Base-by-base conservation (phyloP, 768 basidiomycete genomes). In the Auricularia cornea region DNA sequence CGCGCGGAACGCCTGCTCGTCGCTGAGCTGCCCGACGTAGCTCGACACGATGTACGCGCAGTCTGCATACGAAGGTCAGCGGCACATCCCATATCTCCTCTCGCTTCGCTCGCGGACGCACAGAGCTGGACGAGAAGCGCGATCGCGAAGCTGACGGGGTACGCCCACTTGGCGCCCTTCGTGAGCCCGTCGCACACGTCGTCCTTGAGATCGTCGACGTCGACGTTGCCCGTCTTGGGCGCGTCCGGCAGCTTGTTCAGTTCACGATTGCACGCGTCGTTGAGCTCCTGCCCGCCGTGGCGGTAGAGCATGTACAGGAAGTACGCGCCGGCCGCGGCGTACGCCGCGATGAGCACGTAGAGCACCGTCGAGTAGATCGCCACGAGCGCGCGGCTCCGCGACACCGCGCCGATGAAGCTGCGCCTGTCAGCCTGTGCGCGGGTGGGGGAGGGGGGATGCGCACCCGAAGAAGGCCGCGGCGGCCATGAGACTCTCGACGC, bases 331-430 rank as follows among this genome's bases (percentile, higher is more conserved):
- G 82, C 78, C 31, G 73, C 76, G 70, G 85, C 63, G 70, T 84
- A 85, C 76, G 85, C 63, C 66, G 83, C 44, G 69, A 86, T 80
- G 73, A 87, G 83, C 66, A 79, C 65, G 74, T 84, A 83, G 69
- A 84, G 73, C 70, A 82, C 80, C 70, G 82, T 81, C 11, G 81
- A 74, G 68, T 86, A 86, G 59, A 79, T 77, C 68, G 78, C 79
- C 59, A 84, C 77, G 68, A 89, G 85, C 2, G 76, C 68, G 72
- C 84, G 84, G 68, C 87, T 87, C 69, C 82, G 81, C 44, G 83
- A 81, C 61, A 87, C 76, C 1, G 79, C 80, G n/a, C 87, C 87
- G 33, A 85, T 77, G 61, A 89, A 81, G 23, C 87, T 88, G 68
- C 51, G 48, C 33, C 41, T 8, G 33, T 40, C 32, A 64, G 59